These are phyloP conservation scores for Botrytis cinerea DNA, from an alignment of 2,329 filamentous ascomycete species.

Conservation along the genomic window DNA sequence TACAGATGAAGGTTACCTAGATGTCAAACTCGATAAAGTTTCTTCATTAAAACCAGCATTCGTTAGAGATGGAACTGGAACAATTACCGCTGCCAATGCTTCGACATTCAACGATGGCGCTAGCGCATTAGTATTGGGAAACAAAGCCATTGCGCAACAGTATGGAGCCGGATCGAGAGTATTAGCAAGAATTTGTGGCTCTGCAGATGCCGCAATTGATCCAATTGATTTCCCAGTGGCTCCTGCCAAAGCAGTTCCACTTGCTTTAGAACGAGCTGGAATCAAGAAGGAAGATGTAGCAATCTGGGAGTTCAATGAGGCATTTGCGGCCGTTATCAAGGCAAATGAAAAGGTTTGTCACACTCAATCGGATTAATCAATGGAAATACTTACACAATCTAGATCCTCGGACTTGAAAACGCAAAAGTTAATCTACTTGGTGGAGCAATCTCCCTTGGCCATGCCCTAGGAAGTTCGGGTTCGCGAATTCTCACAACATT, in stretches of 20 bases:
- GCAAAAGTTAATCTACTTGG: slow-evolving; percentile 85
- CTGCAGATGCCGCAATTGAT: slow-evolving; percentile 87
- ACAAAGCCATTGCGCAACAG: slow-evolving; percentile 75
- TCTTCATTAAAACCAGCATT: slow-evolving; percentile 89
- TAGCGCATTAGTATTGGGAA: slow-evolving; percentile 83
- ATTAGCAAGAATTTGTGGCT: slow-evolving; percentile 81
- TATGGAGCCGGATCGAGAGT: slow-evolving; percentile 78
- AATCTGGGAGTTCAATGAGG: slow-evolving; percentile 98
- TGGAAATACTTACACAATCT: slow-evolving; percentile 20
- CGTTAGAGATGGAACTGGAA: slow-evolving; percentile 78
- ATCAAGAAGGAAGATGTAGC: slow-evolving; percentile 90
- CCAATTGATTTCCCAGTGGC: slow-evolving; percentile 93
- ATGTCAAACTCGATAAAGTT: slow-evolving; percentile 84
- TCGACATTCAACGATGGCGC: slow-evolving; percentile 95
- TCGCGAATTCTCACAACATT: slow-evolving; percentile 87
- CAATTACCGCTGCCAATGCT: slow-evolving; percentile 91
- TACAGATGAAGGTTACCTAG: slow-evolving; percentile 86
- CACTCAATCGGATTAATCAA: not conserved
- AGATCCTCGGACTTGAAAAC: slow-evolving; percentile 66
- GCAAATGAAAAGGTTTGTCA: slow-evolving; percentile 77
- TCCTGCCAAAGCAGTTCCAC: slow-evolving; percentile 86
- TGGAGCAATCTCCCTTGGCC: slow-evolving; percentile 88
- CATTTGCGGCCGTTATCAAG: slow-evolving; percentile 92
- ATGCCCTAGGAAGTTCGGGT: slow-evolving; percentile 90
- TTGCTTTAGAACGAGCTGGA: slow-evolving; percentile 84